Evolutionary conservation across 176 grass and related monocot species (phyloP).

Genomic region (Chrysopogon serrulatus): DNA sequence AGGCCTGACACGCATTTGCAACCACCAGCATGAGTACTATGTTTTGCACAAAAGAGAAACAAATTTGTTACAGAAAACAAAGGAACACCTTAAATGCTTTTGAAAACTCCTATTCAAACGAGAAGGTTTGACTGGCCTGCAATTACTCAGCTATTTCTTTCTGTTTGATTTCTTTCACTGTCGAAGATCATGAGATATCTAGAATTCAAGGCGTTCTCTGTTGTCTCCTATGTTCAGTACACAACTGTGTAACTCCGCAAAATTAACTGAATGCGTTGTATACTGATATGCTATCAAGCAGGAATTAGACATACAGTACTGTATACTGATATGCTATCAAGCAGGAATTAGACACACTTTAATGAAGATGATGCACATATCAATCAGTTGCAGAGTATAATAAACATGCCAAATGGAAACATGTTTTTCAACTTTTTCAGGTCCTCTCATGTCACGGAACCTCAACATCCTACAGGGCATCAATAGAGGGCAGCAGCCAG

Average conservation of each 20-base stretch:
- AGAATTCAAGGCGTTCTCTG: not conserved
- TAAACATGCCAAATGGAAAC: slow-evolving; percentile 2
- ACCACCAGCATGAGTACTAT: not conserved
- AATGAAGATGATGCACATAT: not conserved
- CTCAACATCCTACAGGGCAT: not conserved
- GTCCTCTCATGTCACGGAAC: not conserved
- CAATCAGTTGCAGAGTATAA: not conserved
- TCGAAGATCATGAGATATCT: not conserved
- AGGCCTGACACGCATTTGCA: not conserved
- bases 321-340: not conserved
- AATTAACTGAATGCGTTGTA: not conserved
- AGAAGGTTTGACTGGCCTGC: not conserved
- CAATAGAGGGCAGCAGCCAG: not conserved
- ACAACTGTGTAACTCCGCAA: not conserved
- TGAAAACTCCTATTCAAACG: not conserved
- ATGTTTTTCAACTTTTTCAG: not conserved
- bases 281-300: no score
- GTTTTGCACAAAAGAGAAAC: not conserved
- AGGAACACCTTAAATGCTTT: not conserved
- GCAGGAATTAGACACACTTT: not conserved
- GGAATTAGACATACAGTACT: no score
- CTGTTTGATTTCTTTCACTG: not conserved
- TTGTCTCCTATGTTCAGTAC: not conserved
- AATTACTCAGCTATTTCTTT: not conserved
- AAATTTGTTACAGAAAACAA: not conserved